These are phyloP conservation scores for Rossbeevera mucosa DNA, from an alignment of 768 basidiomycete species.

Conservation along the genomic window DNA sequence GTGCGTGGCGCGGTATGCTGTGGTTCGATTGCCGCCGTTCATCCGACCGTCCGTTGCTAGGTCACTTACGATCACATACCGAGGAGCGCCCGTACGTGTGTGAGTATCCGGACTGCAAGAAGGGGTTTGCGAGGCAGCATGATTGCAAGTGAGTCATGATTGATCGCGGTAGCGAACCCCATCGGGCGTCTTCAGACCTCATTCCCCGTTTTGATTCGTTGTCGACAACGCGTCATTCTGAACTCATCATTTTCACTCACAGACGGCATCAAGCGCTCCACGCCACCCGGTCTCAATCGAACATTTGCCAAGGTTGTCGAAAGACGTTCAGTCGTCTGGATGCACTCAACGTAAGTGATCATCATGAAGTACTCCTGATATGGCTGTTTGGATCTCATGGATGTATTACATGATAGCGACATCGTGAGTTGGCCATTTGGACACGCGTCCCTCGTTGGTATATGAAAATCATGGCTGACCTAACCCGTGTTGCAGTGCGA, in stretches of 20 bases:
- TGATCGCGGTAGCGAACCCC: slow-evolving; percentile 4
- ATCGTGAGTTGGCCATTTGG: slow-evolving; percentile 50
- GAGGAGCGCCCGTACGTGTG: slow-evolving; percentile 94
- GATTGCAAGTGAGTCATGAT: slow-evolving; percentile 81
- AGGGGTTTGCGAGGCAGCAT: slow-evolving; percentile 92
- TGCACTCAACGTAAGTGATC: slow-evolving; percentile 80
- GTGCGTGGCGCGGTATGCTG: slow-evolving; percentile 35
- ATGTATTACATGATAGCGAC: slow-evolving; percentile 49
- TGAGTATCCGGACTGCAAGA: slow-evolving; percentile 90
- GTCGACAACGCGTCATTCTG: background rate
- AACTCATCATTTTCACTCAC: slow-evolving; percentile 10
- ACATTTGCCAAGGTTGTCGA: slow-evolving; percentile 87
- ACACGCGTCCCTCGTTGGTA: slow-evolving; percentile 20
- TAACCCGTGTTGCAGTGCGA: slow-evolving; percentile 49
- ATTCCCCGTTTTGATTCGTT: background rate
- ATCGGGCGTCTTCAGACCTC: background rate
- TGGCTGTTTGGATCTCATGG: slow-evolving; percentile 23
- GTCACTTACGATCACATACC: slow-evolving; percentile 91
- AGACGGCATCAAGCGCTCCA: slow-evolving; percentile 91
- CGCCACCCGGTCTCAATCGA: slow-evolving; percentile 74
- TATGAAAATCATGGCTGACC: slow-evolving; percentile 26
- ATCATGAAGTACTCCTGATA: slow-evolving; percentile 28
- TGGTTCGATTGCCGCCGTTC: slow-evolving; percentile 4
- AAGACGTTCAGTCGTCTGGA: slow-evolving; percentile 94
- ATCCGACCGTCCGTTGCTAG: slow-evolving; percentile 34